Base-by-base conservation (phyloP, 2,329 filamentous ascomycete genomes). In the Dryadomyces sulphureus region DNA sequence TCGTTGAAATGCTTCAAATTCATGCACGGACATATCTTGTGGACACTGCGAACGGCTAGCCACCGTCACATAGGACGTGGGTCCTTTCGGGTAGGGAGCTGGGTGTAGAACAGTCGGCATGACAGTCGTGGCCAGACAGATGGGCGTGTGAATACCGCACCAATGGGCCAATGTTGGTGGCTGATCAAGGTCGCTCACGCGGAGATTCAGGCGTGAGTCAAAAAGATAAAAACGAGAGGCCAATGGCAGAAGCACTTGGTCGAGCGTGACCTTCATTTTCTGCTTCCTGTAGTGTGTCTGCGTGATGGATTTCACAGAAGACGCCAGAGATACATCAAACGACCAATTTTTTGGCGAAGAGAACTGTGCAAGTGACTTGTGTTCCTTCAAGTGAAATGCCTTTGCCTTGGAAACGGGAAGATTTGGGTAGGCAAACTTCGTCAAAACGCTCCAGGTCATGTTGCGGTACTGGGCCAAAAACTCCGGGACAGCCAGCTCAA, bases 31-130 rank as follows among this genome's bases (percentile, higher is more conserved):
- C 24, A 74, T 47, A 0, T 62, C 59, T 0, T 58, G 38, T 0
- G 75, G 72, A 40, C 75, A 76, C 2, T 57, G 56, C 0, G 62
- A 57, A 27, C 73, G 69, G 12, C 60, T 72, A 0, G 74, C 69
- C 30, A 76, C 57, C 0, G 72, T 62, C 6, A 71, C 60, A 48
- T 77, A 76, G 0, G 76, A 80, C 0, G 72, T 68, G 0, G 68
- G 75, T 8, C 57, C 59, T 1, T 60, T 48, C 47, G 59, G 55
- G 19, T 62, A 52, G 11, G 59, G 50, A 14, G 62, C 51, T 43
- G 60, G 63, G n/a, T 52, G 51, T 14, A 36, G 9, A 9, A 34
- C 56, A 14, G 2, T 46, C 42, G 27, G 47, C 8, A 67, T 65
- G 0, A 65, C 62, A 0, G 65, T 65, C 1, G 52, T 49, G 2